Evolutionary conservation across 1,284 basidiomycete genomes (phyloP), one percentile per base, ranked within the genome.

Genomic region (Ustilago shanxiensis): DNA sequence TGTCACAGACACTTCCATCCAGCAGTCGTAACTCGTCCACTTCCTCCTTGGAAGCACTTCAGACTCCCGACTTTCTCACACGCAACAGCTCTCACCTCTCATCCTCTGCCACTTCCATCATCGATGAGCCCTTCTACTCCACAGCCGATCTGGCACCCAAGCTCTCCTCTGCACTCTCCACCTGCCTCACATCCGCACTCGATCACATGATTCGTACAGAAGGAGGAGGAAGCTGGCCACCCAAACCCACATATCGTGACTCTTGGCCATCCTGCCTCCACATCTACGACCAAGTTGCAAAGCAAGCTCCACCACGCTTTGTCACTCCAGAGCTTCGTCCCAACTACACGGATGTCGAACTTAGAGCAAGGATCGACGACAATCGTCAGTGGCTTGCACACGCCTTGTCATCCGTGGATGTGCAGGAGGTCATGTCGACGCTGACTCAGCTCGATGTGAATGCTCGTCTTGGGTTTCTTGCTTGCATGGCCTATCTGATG

Each of bases 181-280:
- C 44, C 16, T 60, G 28, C 22, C 61, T 76, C 33, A 39, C 57
- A 28, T 44, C 56, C 11, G 35, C 73, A 1, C 68, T 76, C 57
- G 68, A 76, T 14, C 18, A 66, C 39, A 76, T 76, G 73, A 65
- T 76, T 18, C 60, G 50, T 18, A 62, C 50, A 20, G 73, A 76
- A 51, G 73, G 73, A 28, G 73, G 67, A 29, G 73, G 73, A 50
- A 64, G 64, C 33, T 76, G 73, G 73, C 73, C 73, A 59, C 73
- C 73, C 24, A 66, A 50, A 14, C 52, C 73, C 14, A 71, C 73
- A 20, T 76, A 76, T 58, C 67, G 61, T 26, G 57, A 64, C 35
- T 71, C 73, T 41, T 76, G 73, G 73, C 73, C 73, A 7, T n/a
- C 13, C 6, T 71, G 61, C 33, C 73, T 76, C 55, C 68, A 67